phyloP scores from a whole-genome alignment of 2,329 filamentous ascomycete species.

The Colletotrichum somersetense region DNA sequence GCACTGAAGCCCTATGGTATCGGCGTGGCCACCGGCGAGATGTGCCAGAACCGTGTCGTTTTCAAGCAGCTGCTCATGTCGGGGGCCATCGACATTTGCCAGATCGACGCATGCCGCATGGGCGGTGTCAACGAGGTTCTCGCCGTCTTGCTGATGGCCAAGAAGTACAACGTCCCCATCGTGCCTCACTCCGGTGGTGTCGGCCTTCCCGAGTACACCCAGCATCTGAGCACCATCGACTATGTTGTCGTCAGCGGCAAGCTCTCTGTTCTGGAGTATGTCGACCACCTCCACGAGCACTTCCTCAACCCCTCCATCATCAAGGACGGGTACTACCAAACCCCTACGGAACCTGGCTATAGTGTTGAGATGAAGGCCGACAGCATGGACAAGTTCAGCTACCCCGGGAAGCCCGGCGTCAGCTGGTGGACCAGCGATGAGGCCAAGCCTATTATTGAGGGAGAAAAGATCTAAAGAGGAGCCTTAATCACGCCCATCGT shows the following conservation, averaged over 20 bases:
- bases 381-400: slow-evolving; percentile 85
- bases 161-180: slow-evolving; percentile 82
- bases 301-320: slow-evolving; percentile 86
- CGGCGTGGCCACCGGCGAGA: slow-evolving; percentile 91
- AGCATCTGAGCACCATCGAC: slow-evolving; percentile 92
- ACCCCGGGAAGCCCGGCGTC: slow-evolving; percentile 80
- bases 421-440: slow-evolving; percentile 90
- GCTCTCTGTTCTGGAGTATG: slow-evolving; percentile 87
- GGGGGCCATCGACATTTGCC: slow-evolving; percentile 87
- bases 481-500: neutral
- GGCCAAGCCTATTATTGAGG: slow-evolving; percentile 80
- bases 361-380: slow-evolving; percentile 93
- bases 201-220: slow-evolving; percentile 92
- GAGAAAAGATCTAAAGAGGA: slow-evolving; percentile 62
- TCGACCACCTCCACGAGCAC: slow-evolving; percentile 94
- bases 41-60: slow-evolving; percentile 94
- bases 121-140: slow-evolving; percentile 93
- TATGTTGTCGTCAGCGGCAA: slow-evolving; percentile 89
- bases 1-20: slow-evolving; percentile 81
- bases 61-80: slow-evolving; percentile 91
- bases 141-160: slow-evolving; percentile 88
- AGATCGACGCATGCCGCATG: slow-evolving; percentile 90
- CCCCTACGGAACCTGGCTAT: slow-evolving; percentile 85
- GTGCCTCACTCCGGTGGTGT: slow-evolving; percentile 93
- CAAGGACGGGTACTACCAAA: slow-evolving; percentile 88